phyloP scores from a whole-genome alignment of 2,329 filamentous ascomycete genomes.

The Trichoderma sp. region DNA sequence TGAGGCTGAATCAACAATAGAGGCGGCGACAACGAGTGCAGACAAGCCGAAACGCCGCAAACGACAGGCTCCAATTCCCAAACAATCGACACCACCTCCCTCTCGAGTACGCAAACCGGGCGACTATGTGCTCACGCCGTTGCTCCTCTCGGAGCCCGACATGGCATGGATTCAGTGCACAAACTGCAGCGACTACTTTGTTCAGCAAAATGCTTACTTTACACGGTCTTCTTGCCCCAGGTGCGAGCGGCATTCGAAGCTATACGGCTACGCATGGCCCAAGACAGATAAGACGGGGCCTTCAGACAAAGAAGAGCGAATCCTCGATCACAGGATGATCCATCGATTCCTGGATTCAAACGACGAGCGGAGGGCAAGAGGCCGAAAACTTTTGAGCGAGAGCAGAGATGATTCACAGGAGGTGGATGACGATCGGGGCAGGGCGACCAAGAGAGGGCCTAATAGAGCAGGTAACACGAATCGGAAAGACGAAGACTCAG shows the following conservation, averaged over 20 bases:
- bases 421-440: slow-evolving; percentile 28
- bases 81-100: slow-evolving; percentile 38
- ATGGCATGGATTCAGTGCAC: slow-evolving; percentile 89
- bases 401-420: slow-evolving; percentile 31
- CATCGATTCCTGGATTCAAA: slow-evolving; percentile 78
- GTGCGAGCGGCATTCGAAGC: slow-evolving; percentile 91
- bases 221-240: slow-evolving; percentile 85
- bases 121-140: slow-evolving; percentile 79
- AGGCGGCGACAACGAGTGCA: neutral
- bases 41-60: slow-evolving; percentile 36
- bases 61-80: slow-evolving; percentile 37
- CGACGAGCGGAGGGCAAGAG: slow-evolving; percentile 62
- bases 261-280: slow-evolving; percentile 95
- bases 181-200: slow-evolving; percentile 78
- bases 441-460: slow-evolving; percentile 27
- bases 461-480: slow-evolving; percentile 8
- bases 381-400: slow-evolving; percentile 37
- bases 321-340: slow-evolving; percentile 83
- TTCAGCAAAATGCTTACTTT: slow-evolving; percentile 85
- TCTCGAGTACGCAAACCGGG: slow-evolving; percentile 59
- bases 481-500: neutral
- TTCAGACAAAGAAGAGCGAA: slow-evolving; percentile 67
- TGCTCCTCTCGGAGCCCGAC: slow-evolving; percentile 71
- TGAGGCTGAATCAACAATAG: slow-evolving; percentile 20
- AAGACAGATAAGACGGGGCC: slow-evolving; percentile 84